Conservation (phyloP, 1,139 yeast genomes). For the Schwanniomyces etchellsii region DNA sequence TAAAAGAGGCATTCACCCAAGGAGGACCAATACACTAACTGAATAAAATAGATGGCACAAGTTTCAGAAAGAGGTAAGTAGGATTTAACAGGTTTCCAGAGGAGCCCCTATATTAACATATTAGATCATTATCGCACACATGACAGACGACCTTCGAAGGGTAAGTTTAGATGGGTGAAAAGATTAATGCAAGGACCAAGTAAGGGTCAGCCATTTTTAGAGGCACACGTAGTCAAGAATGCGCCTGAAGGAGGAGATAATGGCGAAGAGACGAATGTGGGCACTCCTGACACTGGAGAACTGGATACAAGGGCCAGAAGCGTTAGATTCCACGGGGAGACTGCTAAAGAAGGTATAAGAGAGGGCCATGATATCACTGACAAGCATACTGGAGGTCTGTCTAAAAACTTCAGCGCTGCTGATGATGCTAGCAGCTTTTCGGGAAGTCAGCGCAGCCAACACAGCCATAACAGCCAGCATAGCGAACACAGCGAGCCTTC, state of each 20-base stretch:
- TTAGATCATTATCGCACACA: conserved; percentile 6
- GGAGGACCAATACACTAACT: too few relatives aligned
- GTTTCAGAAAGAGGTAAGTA: neutral
- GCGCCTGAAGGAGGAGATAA: conserved; percentile 1
- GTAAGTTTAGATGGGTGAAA: conserved; percentile 43
- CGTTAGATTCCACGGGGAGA: conserved; percentile 1
- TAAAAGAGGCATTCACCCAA: too few relatives aligned
- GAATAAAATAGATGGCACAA: conserved; percentile 1
- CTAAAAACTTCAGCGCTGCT: conserved; percentile 3
- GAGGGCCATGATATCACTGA: neutral
- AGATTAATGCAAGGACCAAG: conserved; percentile 42
- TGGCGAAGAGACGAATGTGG: conserved; percentile 1
- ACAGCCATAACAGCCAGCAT: too few relatives aligned
- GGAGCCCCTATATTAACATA: conserved; percentile 1
- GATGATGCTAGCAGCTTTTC: conserved; percentile 5
- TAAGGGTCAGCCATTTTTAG: conserved; percentile 3
- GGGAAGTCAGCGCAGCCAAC: too few relatives aligned
- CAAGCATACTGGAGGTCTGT: neutral
- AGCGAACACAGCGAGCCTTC: conserved; percentile 11
- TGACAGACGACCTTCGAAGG: conserved; percentile 22
- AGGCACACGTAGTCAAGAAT: conserved; percentile 1
- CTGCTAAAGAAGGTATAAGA: neutral
- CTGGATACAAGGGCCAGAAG: neutral
- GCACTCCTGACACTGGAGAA: neutral
- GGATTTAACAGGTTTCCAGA: neutral